phyloP scores from a whole-genome alignment of 2,329 filamentous ascomycete genomes.

The Arthrinium puccinioides region DNA sequence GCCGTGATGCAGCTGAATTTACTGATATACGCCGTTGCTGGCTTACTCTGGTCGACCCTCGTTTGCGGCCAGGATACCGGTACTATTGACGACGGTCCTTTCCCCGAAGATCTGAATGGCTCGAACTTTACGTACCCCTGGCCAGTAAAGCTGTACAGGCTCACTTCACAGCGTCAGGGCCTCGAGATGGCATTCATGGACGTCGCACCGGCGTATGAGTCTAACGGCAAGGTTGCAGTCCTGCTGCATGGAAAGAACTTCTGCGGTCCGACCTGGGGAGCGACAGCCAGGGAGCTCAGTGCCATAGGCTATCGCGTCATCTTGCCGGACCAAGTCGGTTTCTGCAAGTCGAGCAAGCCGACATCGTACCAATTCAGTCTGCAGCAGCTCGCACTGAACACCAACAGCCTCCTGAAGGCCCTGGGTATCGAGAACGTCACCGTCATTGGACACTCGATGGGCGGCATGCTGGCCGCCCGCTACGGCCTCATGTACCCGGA shows the following conservation, averaged over 20 bases:
- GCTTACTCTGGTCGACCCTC: too few species aligned
- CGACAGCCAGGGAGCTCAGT: slow-evolving; percentile 34
- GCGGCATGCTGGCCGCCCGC: slow-evolving; percentile 45
- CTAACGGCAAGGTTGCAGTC: slow-evolving; percentile 34
- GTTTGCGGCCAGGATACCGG: too few species aligned
- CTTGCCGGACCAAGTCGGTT: slow-evolving; percentile 47
- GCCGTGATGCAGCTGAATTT: too few species aligned
- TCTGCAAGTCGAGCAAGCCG: slow-evolving; percentile 50
- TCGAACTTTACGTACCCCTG: slow-evolving; percentile 47
- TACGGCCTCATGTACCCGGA: slow-evolving; percentile 44
- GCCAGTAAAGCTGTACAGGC: slow-evolving; percentile 39
- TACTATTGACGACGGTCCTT: slow-evolving; percentile 26
- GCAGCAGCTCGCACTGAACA: slow-evolving; percentile 44
- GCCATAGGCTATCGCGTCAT: slow-evolving; percentile 42
- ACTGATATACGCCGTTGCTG: too few species aligned
- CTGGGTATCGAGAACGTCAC: slow-evolving; percentile 35
- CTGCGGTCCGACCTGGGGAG: slow-evolving; percentile 44
- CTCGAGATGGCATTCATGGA: slow-evolving; percentile 52
- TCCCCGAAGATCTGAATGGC: slow-evolving; percentile 35
- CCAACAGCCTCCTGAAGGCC: slow-evolving; percentile 34
- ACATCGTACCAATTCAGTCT: slow-evolving; percentile 43
- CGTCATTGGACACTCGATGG: slow-evolving; percentile 47
- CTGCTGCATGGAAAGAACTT: slow-evolving; percentile 51
- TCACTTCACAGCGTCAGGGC: slow-evolving; percentile 38
- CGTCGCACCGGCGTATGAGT: slow-evolving; percentile 25